These are phyloP conservation scores for Cardamine chenopodiifolia DNA, from an alignment of 345 rosid genomes.

Conservation along the genomic window DNA sequence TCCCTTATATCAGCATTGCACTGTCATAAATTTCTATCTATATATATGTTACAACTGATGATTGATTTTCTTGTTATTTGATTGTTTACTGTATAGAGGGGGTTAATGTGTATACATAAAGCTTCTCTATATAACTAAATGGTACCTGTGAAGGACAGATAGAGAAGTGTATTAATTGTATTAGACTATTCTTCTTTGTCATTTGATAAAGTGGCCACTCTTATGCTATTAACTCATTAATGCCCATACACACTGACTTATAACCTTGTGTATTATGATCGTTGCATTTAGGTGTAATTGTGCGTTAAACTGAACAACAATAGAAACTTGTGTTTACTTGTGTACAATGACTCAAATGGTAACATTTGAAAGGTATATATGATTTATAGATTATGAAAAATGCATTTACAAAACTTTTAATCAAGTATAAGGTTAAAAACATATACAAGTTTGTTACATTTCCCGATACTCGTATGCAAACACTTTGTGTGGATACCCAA, in stretches of 20 bases:
- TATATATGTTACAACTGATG: slow-evolving; percentile 4
- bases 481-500: slow-evolving; percentile 1
- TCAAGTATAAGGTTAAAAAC: neutral
- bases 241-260: slow-evolving; percentile 9
- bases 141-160: slow-evolving; percentile 41
- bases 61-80: slow-evolving; percentile 30
- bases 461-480: neutral
- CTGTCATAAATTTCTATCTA: slow-evolving; percentile 15
- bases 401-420: neutral
- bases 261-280: slow-evolving; percentile 1
- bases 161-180: slow-evolving; percentile 32
- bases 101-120: neutral
- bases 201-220: slow-evolving; percentile 33
- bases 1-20: slow-evolving; percentile 9
- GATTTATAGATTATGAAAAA: neutral
- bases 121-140: slow-evolving; percentile 15
- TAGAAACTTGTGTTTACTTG: slow-evolving; percentile 3
- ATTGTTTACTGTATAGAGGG: slow-evolving; percentile 10
- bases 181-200: slow-evolving; percentile 35
- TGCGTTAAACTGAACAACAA: neutral
- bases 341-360: neutral
- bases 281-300: slow-evolving; percentile 7
- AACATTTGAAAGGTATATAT: neutral
- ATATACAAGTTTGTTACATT: neutral
- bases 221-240: slow-evolving; percentile 17